These are phyloP conservation scores for Chlorokybus atmophyticus DNA, from an alignment of 139 green algal genomes.

Conservation along the genomic window DNA sequence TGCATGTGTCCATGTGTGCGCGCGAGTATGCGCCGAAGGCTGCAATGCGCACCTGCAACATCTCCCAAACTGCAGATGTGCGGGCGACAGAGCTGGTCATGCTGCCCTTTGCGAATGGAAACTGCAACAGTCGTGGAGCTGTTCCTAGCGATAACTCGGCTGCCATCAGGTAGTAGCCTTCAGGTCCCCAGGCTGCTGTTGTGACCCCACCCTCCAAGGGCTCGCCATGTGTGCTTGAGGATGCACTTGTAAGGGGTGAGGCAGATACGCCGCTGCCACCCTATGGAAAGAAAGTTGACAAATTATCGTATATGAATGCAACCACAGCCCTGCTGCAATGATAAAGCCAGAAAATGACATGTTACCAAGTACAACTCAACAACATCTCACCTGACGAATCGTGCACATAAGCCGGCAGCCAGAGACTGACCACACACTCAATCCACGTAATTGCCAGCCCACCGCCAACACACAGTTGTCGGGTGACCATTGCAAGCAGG, in stretches of 20 bases:
- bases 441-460: constrained; percentile 15
- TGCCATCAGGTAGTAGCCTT: constrained; percentile 23
- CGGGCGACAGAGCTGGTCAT: constrained; percentile 13
- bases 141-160: constrained; percentile 1
- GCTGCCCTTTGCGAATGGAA: constrained; percentile 19
- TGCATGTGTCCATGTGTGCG: neutral
- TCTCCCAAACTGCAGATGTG: constrained; percentile 19
- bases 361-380: too few species aligned
- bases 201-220: constrained; percentile 18
- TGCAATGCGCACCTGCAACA: constrained; percentile 11
- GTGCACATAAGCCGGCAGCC: constrained; percentile 34
- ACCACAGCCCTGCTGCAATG: neutral
- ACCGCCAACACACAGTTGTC: constrained; percentile 26
- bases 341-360: neutral
- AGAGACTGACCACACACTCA: constrained; percentile 28
- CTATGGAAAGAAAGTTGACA: too few species aligned
- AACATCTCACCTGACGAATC: constrained; percentile 23
- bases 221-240: constrained; percentile 8
- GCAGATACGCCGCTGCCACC: too few species aligned
- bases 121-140: constrained; percentile 13
- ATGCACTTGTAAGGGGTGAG: too few species aligned
- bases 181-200: constrained; percentile 12
- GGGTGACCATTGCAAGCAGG: constrained; percentile 22
- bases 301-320: neutral
- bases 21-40: too few species aligned